Evolutionary conservation across 176 grass and related monocot genomes (phyloP), one percentile per base, ranked within the genome.

Genomic region (Luzula sylvatica): DNA sequence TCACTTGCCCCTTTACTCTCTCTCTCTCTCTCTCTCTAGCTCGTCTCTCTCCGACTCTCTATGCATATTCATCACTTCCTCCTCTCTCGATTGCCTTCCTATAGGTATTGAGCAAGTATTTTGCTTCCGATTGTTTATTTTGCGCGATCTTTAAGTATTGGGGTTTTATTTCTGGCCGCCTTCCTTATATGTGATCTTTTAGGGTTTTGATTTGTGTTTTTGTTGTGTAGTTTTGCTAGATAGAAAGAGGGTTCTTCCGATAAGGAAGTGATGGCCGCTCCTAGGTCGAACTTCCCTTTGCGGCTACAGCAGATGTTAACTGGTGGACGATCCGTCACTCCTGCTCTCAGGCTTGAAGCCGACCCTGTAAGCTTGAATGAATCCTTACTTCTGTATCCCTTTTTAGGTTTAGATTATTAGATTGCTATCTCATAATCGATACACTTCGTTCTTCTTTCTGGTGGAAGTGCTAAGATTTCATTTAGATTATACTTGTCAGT

Each of bases 281-380:
- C 82, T 66, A 67, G 86, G 78, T 79, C 85, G 54, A 80, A 68
- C 72, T 88, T 98, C 47, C 85, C 92, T 21, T 68, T 90, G 63
- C 85, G 92, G 32, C 81, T 90, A 69, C 92, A 98, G 68, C 92
- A 90, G 72, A 81, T 98, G 70, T 66, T 98, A 24, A 76, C 85
- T 5, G 85, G 85, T 7, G 83, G 85, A 57, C 77, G 78, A 46
- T 58, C 78, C 17, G 58, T 77, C 46, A 71, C 81, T 12, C 92
- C 92, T 41, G 68, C 81, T 29, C 83, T 90, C 32, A 98, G 82
- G 72, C 71, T 90, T 65, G 92, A 98, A 65, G 70, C 81, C 14
- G 92, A 90, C 56, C 65, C 85, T 53, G 92, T 98, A 70, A 86
- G 85, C 58, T 46, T 11, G 48, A 55, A 1, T 5, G n/a, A n/a